phyloP scores from a whole-genome alignment of 495 filamentous ascomycete species.

The Mycothermus thermophilus region DNA sequence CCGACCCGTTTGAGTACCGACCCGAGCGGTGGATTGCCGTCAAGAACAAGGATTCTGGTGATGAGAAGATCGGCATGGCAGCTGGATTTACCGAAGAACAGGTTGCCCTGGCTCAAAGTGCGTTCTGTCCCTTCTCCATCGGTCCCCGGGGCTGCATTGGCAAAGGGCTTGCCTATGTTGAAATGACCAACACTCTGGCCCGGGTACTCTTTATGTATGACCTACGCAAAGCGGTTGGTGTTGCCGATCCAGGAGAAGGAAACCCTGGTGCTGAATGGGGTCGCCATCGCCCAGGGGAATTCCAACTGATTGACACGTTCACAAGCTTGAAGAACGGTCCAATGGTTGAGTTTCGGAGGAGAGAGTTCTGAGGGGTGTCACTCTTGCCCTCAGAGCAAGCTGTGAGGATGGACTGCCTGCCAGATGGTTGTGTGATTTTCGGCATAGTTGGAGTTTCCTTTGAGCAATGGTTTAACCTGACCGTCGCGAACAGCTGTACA shows the following conservation, averaged over 20 bases:
- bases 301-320: constrained; percentile 44
- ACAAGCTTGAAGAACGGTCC: constrained; percentile 44
- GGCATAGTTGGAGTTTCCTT: too few relatives aligned
- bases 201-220: constrained; percentile 37
- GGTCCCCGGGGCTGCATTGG: constrained; percentile 47
- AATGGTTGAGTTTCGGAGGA: constrained; percentile 39
- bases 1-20: constrained; percentile 34
- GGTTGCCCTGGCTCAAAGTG: constrained; percentile 32
- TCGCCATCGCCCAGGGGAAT: constrained; percentile 32
- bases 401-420: too few relatives aligned
- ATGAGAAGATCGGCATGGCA: constrained; percentile 2
- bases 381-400: too few relatives aligned
- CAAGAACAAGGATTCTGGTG: constrained; percentile 4
- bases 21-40: constrained; percentile 43
- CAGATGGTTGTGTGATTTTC: too few relatives aligned
- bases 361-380: constrained; percentile 11
- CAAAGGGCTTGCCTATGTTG: constrained; percentile 42
- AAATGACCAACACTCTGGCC: constrained; percentile 37
- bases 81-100: constrained; percentile 14
- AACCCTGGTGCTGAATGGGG: constrained; percentile 30
- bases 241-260: constrained; percentile 29
- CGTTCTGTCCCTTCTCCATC: constrained; percentile 44
- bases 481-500: too few relatives aligned
- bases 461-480: too few relatives aligned
- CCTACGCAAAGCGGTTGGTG: constrained; percentile 27